Evolutionary conservation across 352 stramenopile genomes (phyloP), one percentile per base, ranked within the genome.

Genomic region (Pythium brachiatum): DNA sequence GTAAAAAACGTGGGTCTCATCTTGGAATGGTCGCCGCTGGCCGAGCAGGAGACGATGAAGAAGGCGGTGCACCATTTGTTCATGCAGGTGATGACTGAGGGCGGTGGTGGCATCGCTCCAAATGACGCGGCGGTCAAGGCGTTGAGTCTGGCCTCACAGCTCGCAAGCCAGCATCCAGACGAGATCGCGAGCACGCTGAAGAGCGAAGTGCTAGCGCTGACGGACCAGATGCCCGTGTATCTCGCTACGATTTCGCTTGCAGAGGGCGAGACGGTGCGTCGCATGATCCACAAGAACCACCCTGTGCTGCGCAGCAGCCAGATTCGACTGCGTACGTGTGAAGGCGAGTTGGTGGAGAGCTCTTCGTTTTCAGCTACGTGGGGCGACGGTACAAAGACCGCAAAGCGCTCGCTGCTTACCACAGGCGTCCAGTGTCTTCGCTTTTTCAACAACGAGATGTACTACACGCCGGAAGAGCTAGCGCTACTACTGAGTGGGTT

Each of bases 401-500:
- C 62, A 3, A 59, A 84, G 25, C 64, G 58, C 13, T 68, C 69
- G 26, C 66, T 92, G 41, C 41, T 48, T 26, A 62, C 76, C 6
- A 76, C 84, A 8, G 81, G 73, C 5, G 68, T 92, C 0, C 80
- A 95, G 57, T 99, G 95, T 68, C 96, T 97, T 62, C 90, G 96
- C 8, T 99, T 99, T 74, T 98, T 99, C 74, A 98, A 99, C 78
- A 98, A 96, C 73, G 92, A 98, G 62, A 97, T 99, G 64, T 98
- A 99, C 62, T 99, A 98, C 79, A 92, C 94, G 56, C 90, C 95
- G 11, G 64, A 81, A 7, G 95, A 99, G 66, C 68, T 99, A 0
- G 95, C 94, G 62, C 63, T 98, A 41, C 73, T 99, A 15, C 68
- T 99, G 23, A 72, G 72, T 6, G 88, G 87, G 4, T 68, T 97